Evolutionary conservation across 192 early-diverging fungal genomes (phyloP), one percentile per base, ranked within the genome.

Genomic region (Umbelopsis sp.): DNA sequence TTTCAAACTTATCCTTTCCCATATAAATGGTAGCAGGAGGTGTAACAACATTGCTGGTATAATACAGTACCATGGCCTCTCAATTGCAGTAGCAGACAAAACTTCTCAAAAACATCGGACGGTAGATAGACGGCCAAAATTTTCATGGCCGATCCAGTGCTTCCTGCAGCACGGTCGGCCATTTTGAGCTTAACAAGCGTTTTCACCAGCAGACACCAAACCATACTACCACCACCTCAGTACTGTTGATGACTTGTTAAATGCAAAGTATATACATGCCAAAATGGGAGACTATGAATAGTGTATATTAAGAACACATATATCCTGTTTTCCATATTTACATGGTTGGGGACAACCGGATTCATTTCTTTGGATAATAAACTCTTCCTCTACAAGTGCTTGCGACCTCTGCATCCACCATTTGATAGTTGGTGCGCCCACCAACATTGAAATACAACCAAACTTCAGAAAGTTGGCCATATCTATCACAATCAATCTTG

Each of bases 1-100:
- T 99, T 80, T 99, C 97, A 77, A 89, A 96, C 80, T 97, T 98
- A 84, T 99, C 96, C 78, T 94, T 97, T 70, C 97, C 97, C 95
- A 99, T 97, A 76, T 97, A 99, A 45, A 99, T 90, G 25, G 80
- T 77, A 27, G 90, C 92, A 3, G 94, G 85, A 25, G 92, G 91
- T 30, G 84, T 77, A 23, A 89, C 89, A 27, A 79, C 90, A 49
- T 81, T 90, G 70, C 87, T 89, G 4, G 89, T 88, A 73, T 90
- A 92, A 66, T 91, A 92, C 21, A 89, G 80, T 22, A 92, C 91
- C 91, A 92, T 92, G 50, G 16, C 67, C 27, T 6, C 55, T 61
- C 48, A 49, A 49, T 7, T 30, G 37, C 55, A 13, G 55, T 10
- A 35, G 25, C 11, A 12, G 25, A 55, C 6, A 55, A 55, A 41